phyloP scores from a whole-genome alignment of 768 basidiomycete genomes.

The Suillus tomentosus region DNA sequence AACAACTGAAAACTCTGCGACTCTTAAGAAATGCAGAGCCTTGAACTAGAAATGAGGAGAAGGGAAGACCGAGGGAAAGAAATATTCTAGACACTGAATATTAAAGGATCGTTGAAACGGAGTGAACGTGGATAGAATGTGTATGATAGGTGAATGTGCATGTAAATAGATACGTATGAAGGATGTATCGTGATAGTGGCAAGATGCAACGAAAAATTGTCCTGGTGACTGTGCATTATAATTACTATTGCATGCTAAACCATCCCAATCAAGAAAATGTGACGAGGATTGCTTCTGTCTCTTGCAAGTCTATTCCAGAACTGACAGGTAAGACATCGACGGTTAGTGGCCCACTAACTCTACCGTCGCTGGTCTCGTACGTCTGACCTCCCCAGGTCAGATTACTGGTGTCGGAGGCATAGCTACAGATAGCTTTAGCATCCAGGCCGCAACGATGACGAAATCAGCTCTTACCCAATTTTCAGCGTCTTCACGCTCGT shows the following conservation, averaged over 20 bases:
- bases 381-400: slow-evolving; percentile 51
- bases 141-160: too few relatives aligned
- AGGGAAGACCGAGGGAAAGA: too few relatives aligned
- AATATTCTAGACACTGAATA: too few relatives aligned
- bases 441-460: slow-evolving; percentile 1
- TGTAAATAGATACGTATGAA: too few relatives aligned
- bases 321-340: slow-evolving; percentile 33
- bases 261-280: slow-evolving; percentile 15
- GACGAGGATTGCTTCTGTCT: slow-evolving; percentile 48
- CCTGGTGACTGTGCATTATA: neutral
- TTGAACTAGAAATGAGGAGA: too few relatives aligned
- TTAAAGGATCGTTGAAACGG: too few relatives aligned
- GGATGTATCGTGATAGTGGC: too few relatives aligned
- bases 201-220: neutral
- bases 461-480: slow-evolving; percentile 39
- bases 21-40: too few relatives aligned
- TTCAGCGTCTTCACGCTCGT: slow-evolving; percentile 50
- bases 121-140: too few relatives aligned
- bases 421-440: slow-evolving; percentile 29
- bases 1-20: too few relatives aligned
- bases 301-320: slow-evolving; percentile 46
- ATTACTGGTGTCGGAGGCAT: slow-evolving; percentile 51
- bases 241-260: neutral
- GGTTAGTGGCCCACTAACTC: slow-evolving; percentile 38
- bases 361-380: slow-evolving; percentile 52